Evolutionary conservation across 306 rosid species (phyloP), one percentile per base, ranked within the genome.

Genomic region (Cyclanthera cordifolia): DNA sequence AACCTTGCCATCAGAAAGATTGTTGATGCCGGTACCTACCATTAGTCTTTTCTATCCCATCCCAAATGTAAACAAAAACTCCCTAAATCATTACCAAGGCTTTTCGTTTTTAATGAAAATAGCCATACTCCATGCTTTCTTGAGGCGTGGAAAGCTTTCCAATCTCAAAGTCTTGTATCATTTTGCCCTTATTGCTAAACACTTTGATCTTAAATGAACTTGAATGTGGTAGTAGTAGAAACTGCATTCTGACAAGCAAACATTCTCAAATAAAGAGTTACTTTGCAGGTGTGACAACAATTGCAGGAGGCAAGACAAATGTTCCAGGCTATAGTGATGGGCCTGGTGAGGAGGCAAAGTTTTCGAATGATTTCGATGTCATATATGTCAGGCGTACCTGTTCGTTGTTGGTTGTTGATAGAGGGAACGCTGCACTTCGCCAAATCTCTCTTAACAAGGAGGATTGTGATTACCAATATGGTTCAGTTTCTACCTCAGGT

Each of bases 341-440:
- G 69, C 99, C 99, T 8, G 86, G 99, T 20, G 99, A 93, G 79
- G 96, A 93, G 80, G 96, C 99, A 1, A 87, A 90, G 79, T 93
- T 93, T 83, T 93, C 99, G 11, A 93, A 87, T 68, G 96, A 93
- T 83, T 93, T 93, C 71, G 99, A 93, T 75, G 85, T 93, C 55
- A 81, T 93, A 25, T 93, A 93, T 78, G 70, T 93, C 71, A 78
- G 85, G 56, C 85, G 94, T 19, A 86, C 91, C 70, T 93, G 99
- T 82, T 93, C 96, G 30, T 86, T 93, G 79, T 79, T 93, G 83
- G 99, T 93, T 53, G 76, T 93, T 78, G 99, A 93, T 64, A 85
- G 99, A 82, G 99, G 99, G 70, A 93, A 93, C 74, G 96, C 96
- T 43, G 99, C 99, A 61, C 95, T 93, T 60, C 81, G 96, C 53